A percentile compares a stretch with the other conserved stretches of the same genome.
Conservation (phyloP, 75 land plant genomes). For the Adiantum capillusveneris region DNA sequence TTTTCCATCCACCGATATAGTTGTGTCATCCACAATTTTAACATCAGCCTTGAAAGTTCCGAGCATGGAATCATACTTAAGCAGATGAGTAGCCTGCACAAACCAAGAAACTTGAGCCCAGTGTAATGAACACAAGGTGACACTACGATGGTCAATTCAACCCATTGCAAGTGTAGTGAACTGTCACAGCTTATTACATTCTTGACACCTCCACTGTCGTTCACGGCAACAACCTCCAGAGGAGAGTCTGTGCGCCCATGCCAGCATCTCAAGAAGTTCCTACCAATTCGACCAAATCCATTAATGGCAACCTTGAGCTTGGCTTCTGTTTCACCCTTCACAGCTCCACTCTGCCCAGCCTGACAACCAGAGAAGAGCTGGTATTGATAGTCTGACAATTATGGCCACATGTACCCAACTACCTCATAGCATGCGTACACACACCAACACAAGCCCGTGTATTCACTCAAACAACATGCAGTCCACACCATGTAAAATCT, state of each 20-base stretch:
- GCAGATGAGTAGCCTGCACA: conserved; percentile 70
- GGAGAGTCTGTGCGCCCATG: conserved; percentile 87
- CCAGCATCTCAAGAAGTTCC: conserved; percentile 94
- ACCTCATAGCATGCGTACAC: too few species aligned
- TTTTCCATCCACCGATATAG: conserved; percentile 68
- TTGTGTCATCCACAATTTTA: conserved; percentile 50
- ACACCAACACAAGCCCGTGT: too few species aligned
- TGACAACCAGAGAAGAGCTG: conserved; percentile 13
- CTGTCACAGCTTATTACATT: conserved; percentile 56
- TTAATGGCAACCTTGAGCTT: conserved; percentile 89
- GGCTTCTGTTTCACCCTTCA: conserved; percentile 55
- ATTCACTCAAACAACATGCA: too few species aligned
- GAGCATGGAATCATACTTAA: conserved; percentile 77
- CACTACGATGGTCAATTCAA: too few species aligned
- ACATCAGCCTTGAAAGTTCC: conserved; percentile 82
- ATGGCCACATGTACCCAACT: too few species aligned
- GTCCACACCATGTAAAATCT: too few species aligned
- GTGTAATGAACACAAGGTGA: too few species aligned
- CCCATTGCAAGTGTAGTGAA: conserved; percentile 76
- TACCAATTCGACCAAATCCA: conserved; percentile 86
- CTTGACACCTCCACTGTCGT: conserved; percentile 84
- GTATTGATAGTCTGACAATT: too few species aligned
- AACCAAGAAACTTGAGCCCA: too few species aligned
- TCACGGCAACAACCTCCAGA: conserved; percentile 70
- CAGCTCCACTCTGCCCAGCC: conserved; percentile 29